Evolutionary conservation across 2,329 filamentous ascomycete genomes (phyloP).

Genomic region (Epichloe gansuensis): DNA sequence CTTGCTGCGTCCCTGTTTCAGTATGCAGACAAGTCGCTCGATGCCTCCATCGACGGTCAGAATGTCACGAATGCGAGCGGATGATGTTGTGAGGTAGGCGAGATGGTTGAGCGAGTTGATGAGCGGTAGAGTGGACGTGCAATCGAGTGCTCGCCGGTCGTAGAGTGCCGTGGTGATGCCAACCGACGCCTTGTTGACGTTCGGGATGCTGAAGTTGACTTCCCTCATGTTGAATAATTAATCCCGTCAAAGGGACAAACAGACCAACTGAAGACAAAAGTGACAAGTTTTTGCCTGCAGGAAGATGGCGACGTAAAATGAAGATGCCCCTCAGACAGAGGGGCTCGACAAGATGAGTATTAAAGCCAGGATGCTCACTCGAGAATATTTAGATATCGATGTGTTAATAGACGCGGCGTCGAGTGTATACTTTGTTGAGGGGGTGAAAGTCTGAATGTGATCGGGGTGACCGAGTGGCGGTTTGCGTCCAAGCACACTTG

Average conservation of each 20-base stretch:
- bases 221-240: conserved; percentile 70
- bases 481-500: conserved; percentile 4
- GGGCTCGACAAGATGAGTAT: conserved; percentile 2
- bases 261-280: not conserved
- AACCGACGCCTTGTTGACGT: conserved; percentile 98
- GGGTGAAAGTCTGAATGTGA: not conserved
- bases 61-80: conserved; percentile 92
- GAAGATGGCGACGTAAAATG: not conserved
- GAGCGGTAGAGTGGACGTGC: conserved; percentile 90
- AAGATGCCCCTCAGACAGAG: conserved; percentile 7
- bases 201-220: conserved; percentile 98
- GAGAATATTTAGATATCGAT: not conserved
- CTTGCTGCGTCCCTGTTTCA: conserved; percentile 93
- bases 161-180: conserved; percentile 98
- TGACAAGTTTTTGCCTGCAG: not conserved
- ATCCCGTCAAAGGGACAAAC: conserved; percentile 3
- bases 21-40: conserved; percentile 88
- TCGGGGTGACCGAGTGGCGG: conserved; percentile 8
- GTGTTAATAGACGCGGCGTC: not conserved
- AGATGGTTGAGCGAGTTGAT: conserved; percentile 99
- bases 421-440: not conserved
- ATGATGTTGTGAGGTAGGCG: conserved; percentile 95
- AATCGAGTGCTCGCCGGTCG: conserved; percentile 92
- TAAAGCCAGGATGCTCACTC: conserved; percentile 3
- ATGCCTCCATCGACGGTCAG: conserved; percentile 97